Evolutionary conservation across 2,329 filamentous ascomycete genomes (phyloP).

Genomic region (Nakataea oryzae): DNA sequence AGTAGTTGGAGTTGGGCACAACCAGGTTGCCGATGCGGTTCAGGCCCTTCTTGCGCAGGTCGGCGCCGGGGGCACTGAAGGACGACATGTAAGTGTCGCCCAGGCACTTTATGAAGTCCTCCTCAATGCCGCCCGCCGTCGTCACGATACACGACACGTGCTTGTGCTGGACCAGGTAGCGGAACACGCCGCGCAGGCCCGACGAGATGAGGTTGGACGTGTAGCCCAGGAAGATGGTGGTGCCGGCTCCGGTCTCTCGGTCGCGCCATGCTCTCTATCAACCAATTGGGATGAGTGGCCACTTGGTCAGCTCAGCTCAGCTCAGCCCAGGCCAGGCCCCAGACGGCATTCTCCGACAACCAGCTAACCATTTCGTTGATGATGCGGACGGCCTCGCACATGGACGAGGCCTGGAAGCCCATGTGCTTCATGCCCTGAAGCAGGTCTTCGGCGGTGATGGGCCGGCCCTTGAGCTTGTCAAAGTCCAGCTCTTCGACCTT

Average conservation of each 20-base stretch:
- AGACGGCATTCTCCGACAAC: slow-evolving; percentile 10
- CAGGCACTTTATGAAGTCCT: slow-evolving; percentile 97
- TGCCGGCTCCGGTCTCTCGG: slow-evolving; percentile 65
- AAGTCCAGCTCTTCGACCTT: slow-evolving; percentile 90
- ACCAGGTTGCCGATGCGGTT: slow-evolving; percentile 95
- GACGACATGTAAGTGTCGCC: slow-evolving; percentile 87
- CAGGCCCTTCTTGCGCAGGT: slow-evolving; percentile 72
- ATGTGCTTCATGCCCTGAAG: slow-evolving; percentile 73
- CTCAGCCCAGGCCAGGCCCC: too few species aligned
- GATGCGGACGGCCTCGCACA: slow-evolving; percentile 80
- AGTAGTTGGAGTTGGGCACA: slow-evolving; percentile 96
- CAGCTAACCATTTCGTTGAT: slow-evolving; percentile 83
- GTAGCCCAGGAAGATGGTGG: slow-evolving; percentile 95
- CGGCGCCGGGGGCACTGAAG: slow-evolving; percentile 67
- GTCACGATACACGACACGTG: slow-evolving; percentile 92
- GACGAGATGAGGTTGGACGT: slow-evolving; percentile 97
- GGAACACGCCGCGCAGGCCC: slow-evolving; percentile 79
- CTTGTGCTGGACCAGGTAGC: slow-evolving; percentile 85
- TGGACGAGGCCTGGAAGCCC: slow-evolving; percentile 62
- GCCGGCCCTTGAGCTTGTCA: slow-evolving; percentile 61
- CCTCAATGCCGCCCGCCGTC: slow-evolving; percentile 89
- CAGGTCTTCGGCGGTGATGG: slow-evolving; percentile 79
- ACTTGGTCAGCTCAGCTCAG: slow-evolving; percentile 4
- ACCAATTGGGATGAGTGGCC: slow-evolving; percentile 8
- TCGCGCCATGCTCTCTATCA: slow-evolving; percentile 64